A percentile compares a stretch with the other conserved stretches of the same genome.
These are phyloP conservation scores for Aspergillus panamensis DNA, from an alignment of 495 filamentous ascomycete species.

Conservation along the genomic window DNA sequence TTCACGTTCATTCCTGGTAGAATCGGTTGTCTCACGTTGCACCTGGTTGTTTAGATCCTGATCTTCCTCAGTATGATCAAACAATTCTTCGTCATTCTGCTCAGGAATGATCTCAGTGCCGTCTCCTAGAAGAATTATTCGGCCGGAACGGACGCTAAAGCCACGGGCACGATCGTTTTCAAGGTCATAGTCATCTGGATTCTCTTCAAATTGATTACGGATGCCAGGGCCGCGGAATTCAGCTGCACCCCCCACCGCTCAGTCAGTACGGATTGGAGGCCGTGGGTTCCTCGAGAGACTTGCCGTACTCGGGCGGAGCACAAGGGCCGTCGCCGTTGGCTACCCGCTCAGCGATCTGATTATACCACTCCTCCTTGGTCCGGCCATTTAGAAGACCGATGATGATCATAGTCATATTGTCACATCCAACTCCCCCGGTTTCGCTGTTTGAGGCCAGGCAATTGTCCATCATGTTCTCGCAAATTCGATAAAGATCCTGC, in stretches of 20 bases:
- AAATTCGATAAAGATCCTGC: conserved; percentile 87
- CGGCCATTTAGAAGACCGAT: conserved; percentile 84
- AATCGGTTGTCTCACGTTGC: conserved; percentile 38
- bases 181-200: conserved; percentile 86
- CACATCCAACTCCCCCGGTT: conserved; percentile 95
- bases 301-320: conserved; percentile 99
- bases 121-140: conserved; percentile 92
- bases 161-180: conserved; percentile 65
- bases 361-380: conserved; percentile 97
- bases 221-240: conserved; percentile 84
- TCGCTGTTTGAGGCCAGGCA: conserved; percentile 96
- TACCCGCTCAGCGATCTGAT: conserved; percentile 88
- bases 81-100: conserved; percentile 85
- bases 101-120: conserved; percentile 85
- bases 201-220: conserved; percentile 89
- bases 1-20: conserved; percentile 49
- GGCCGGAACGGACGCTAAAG: conserved; percentile 62
- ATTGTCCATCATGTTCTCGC: conserved; percentile 99
- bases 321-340: conserved; percentile 97
- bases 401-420: conserved; percentile 98
- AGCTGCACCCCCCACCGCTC: conserved; percentile 57
- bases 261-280: conserved; percentile 48
- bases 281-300: conserved; percentile 55
- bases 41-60: conserved; percentile 64
- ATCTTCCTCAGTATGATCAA: conserved; percentile 80